Conservation (phyloP, 1,284 basidiomycete genomes). For the Gomphus sp. region DNA sequence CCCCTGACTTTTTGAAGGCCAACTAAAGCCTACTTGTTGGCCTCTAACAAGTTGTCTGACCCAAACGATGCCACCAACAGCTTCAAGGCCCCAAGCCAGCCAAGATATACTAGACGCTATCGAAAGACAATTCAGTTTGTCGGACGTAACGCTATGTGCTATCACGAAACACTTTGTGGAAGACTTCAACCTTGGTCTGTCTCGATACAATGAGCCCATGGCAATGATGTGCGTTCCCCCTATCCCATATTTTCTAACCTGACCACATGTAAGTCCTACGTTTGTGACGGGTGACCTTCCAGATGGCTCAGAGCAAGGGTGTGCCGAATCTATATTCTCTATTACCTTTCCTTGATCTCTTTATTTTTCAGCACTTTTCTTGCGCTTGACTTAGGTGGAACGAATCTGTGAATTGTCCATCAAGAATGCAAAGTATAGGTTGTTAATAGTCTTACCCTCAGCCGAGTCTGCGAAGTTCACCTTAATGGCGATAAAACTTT, state of each 20-base stretch:
- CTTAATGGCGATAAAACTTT: conserved; percentile 88
- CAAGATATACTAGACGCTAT: conserved; percentile 34
- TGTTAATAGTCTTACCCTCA: conserved; percentile 21
- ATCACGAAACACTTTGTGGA: conserved; percentile 75
- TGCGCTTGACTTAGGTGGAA: conserved; percentile 91
- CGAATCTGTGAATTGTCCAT: conserved; percentile 69
- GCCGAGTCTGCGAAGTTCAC: conserved; percentile 89
- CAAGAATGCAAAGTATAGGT: neutral
- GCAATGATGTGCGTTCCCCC: conserved; percentile 70
- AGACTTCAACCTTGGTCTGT: conserved; percentile 68
- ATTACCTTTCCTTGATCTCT: neutral
- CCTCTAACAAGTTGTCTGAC: neutral
- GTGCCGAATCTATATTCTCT: conserved; percentile 23
- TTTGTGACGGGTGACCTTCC: conserved; percentile 82
- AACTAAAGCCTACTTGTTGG: neutral
- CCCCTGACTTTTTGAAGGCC: neutral
- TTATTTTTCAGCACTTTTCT: conserved; percentile 69
- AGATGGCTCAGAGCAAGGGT: conserved; percentile 87
- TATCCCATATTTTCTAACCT: conserved; percentile 5
- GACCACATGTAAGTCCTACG: conserved; percentile 49
- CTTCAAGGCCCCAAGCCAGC: conserved; percentile 12
- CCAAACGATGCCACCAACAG: neutral
- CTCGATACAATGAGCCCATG: conserved; percentile 66
- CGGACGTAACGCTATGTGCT: conserved; percentile 47
- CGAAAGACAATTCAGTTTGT: conserved; percentile 62